Percentiles rank a stretch among this genome's conserved stretches.
phyloP scores from a whole-genome alignment of 257 asterid genomes.

The Solanum bulbocastanum region DNA sequence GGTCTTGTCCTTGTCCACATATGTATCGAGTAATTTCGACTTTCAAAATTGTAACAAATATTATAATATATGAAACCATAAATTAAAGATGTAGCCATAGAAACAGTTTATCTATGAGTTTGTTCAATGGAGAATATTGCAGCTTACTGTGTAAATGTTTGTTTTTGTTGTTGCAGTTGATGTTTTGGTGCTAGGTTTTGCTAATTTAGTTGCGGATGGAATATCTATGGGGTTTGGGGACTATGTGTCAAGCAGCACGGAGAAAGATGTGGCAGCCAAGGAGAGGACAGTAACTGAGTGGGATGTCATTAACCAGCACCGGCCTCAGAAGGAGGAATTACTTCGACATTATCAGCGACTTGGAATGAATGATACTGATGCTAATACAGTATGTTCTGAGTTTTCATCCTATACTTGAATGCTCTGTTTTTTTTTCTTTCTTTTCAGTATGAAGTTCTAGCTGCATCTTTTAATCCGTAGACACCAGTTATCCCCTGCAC shows the following conservation, averaged over 20 bases:
- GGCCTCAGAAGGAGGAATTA: constrained; percentile 28
- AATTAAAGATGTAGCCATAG: no score
- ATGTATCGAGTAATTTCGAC: no score
- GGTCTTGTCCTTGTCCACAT: no score
- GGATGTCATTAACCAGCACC: constrained; percentile 41
- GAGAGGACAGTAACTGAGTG: constrained; percentile 45
- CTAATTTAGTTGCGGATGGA: constrained; percentile 75
- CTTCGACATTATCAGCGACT: constrained; percentile 33
- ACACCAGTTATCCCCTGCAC: not conserved
- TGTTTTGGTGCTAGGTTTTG: constrained; percentile 64
- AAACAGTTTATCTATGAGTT: not conserved
- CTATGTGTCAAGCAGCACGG: constrained; percentile 48
- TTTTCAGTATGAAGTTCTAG: not conserved
- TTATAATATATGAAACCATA: no score
- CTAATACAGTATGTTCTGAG: constrained; percentile 19
- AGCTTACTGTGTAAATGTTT: not conserved
- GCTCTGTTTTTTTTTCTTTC: not conserved
- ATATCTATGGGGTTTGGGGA: constrained; percentile 82
- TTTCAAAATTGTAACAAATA: no score
- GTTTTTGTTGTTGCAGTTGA: constrained; percentile 24
- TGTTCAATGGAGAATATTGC: not conserved
- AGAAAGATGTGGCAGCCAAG: constrained; percentile 47
- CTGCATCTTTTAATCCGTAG: not conserved
- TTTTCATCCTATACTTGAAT: not conserved
- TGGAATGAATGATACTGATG: constrained; percentile 47